phyloP scores from a whole-genome alignment of 176 grass and related monocot species.

The Hyparrhenia diplandra region DNA sequence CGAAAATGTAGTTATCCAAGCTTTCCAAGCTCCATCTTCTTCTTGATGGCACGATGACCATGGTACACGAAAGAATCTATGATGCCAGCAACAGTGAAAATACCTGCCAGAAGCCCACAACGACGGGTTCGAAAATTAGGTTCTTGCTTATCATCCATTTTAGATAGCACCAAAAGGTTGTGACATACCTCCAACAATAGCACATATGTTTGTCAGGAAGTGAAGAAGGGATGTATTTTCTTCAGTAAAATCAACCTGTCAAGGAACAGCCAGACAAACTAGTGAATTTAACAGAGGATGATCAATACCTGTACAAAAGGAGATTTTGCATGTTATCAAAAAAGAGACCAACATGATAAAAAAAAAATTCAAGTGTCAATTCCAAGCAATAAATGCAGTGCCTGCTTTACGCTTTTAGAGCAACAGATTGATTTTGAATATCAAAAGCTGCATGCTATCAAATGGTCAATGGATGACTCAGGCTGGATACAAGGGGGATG shows the following conservation, averaged over 20 bases:
- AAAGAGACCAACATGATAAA: not conserved
- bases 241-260: constrained; percentile 93
- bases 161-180: not conserved
- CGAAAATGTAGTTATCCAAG: constrained; percentile 26
- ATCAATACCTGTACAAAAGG: not conserved
- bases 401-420: constrained; percentile 10
- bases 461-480: not conserved
- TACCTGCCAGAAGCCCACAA: constrained; percentile 36
- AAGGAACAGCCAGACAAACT: constrained; percentile 4
- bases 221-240: constrained; percentile 90
- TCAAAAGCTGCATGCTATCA: not conserved
- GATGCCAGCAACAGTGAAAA: constrained; percentile 90
- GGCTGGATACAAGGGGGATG: not conserved
- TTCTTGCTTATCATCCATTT: not conserved
- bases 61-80: constrained; percentile 94
- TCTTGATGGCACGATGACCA: constrained; percentile 90
- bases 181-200: constrained; percentile 83
- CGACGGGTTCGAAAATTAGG: not conserved
- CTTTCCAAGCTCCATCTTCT: constrained; percentile 96
- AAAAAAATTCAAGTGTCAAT: not conserved
- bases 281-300: not conserved
- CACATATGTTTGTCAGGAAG: constrained; percentile 92
- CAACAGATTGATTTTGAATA: constrained; percentile 1
- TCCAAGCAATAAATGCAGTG: constrained; percentile 20
- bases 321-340: constrained; percentile 2